Percentiles rank a stretch among this genome's conserved stretches.
These are phyloP conservation scores for Phytophthora cactorum DNA, from an alignment of 352 stramenopile species.

Conservation along the genomic window DNA sequence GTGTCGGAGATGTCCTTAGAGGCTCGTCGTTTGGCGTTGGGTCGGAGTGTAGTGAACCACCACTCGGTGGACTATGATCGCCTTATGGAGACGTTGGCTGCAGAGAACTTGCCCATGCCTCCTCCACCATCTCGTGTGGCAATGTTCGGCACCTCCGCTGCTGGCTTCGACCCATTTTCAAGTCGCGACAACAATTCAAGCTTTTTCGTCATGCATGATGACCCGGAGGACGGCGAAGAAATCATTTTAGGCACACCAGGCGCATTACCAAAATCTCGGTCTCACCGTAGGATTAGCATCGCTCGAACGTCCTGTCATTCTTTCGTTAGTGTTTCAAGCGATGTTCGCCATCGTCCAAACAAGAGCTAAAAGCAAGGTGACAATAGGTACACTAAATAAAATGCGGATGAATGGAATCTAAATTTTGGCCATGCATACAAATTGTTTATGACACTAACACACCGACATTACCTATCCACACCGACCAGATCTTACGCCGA, in stretches of 20 bases:
- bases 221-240: constrained; percentile 40
- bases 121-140: constrained; percentile 64
- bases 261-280: not conserved
- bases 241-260: constrained; percentile 19
- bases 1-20: constrained; percentile 52
- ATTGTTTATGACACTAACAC: not conserved
- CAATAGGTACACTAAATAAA: no score
- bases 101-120: constrained; percentile 46
- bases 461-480: not conserved
- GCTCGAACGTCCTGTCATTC: constrained; percentile 6
- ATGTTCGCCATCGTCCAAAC: constrained; percentile 1
- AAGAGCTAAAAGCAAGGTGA: not conserved
- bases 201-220: constrained; percentile 60
- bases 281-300: constrained; percentile 10
- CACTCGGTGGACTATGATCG: constrained; percentile 69
- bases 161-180: constrained; percentile 57
- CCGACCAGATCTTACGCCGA: not conserved
- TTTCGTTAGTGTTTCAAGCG: constrained; percentile 2
- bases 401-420: no score
- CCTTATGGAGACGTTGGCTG: constrained; percentile 36
- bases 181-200: constrained; percentile 43
- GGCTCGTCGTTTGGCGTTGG: constrained; percentile 43
- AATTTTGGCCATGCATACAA: not conserved
- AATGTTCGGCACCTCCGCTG: constrained; percentile 66
- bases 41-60: constrained; percentile 72